Base-by-base conservation (phyloP, 352 stramenopile species). In the Pythium aquatile region DNA sequence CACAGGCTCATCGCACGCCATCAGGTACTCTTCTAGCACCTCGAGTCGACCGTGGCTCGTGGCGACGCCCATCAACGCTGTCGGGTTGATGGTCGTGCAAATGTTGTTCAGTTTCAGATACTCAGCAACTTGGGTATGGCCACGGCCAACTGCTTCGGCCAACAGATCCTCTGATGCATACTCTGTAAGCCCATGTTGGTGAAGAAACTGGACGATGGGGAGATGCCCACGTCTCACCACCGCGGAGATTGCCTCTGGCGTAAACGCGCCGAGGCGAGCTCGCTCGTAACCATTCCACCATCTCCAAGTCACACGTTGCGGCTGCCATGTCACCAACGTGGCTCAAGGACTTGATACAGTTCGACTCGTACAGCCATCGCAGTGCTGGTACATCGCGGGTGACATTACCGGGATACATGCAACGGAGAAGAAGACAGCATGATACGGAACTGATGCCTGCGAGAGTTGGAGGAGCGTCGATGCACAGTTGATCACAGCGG, bases 341-440 rank as follows among this genome's bases (percentile, higher is more conserved):
- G n/a, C 10, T 60, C n/a, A n/a, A 33, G n/a, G 9, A 65, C 29
- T 17, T 46, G 8, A 35, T 58, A 1, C 51, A 57, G 17, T 28
- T 28, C 40, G 61, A 57, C n/a, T 58, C 55, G 14, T 35, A 9
- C 32, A 70, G 42, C 64, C 64, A 70, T 24, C 35, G 24, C 0
- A 61, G 32, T 1, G 65, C 37, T 24, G 61, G 29, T 28, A 70
- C 46, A 24, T 57, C 49, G n/a, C 59, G 32, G 20, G 35, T 47
- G 2, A 32, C 39, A 7, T 61, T 56, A 24, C 20, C 20, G 20
- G 20, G 20, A 24, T 24, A 24, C 20, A 24, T 24, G 20, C 9
- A 29, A 44, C 1, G 52, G 8, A 35, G 32, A 9, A 42, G 24
- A 14, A 65, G 55, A 30, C 63, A 69, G 48, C 63, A 69, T 1